Percentiles rank a stretch among this genome's conserved stretches.
Evolutionary conservation across 306 rosid genomes (phyloP).

Genomic region (Quercus engelmannii): DNA sequence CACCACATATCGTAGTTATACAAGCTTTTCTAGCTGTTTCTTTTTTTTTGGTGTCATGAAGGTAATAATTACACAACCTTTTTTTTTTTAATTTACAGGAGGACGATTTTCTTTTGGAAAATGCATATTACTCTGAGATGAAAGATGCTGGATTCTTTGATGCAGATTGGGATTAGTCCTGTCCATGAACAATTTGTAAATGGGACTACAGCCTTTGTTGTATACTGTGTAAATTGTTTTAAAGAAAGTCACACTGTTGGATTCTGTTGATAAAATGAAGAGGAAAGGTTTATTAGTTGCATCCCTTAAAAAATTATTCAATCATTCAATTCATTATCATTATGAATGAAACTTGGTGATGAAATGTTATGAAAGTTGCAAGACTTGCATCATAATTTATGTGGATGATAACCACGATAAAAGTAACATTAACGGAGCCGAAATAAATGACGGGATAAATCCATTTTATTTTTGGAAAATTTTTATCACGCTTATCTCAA

Average conservation of each 20-base stretch:
- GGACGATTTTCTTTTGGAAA: slow-evolving; percentile 71
- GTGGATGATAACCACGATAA: no score
- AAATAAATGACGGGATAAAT: no score
- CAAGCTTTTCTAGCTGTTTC: background rate
- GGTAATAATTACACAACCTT: slow-evolving; percentile 7
- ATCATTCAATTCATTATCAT: no score
- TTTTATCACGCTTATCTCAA: no score
- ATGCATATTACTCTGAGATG: slow-evolving; percentile 78
- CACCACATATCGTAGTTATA: background rate
- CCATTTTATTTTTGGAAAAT: no score
- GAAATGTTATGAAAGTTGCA: no score
- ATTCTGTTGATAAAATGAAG: background rate
- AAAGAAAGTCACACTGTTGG: background rate
- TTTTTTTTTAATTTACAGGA: slow-evolving; percentile 38
- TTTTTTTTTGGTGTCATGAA: slow-evolving; percentile 2
- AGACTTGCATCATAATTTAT: no score
- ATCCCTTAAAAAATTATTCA: no score
- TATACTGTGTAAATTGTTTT: slow-evolving; percentile 17
- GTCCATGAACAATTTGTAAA: slow-evolving; percentile 18
- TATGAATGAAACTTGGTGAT: no score
- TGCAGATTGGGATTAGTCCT: slow-evolving; percentile 67
- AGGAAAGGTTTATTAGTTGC: background rate
- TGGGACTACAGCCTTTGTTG: slow-evolving; percentile 15
- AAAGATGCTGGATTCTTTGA: slow-evolving; percentile 93
- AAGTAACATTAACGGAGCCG: no score